phyloP scores from a whole-genome alignment of 768 basidiomycete species.

The Psilocybe cyanescens region DNA sequence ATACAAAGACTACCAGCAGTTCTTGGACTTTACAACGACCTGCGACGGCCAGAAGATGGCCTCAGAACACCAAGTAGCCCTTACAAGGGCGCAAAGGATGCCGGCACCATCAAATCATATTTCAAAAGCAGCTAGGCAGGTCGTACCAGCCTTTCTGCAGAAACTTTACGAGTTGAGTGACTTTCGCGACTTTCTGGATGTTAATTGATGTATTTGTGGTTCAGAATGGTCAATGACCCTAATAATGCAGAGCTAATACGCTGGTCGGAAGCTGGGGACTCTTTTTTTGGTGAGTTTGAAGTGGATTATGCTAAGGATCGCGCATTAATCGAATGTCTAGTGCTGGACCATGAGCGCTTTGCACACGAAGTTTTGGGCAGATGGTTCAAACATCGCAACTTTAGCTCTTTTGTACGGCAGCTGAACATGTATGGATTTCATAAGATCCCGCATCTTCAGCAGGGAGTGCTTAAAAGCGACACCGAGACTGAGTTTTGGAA shows the following conservation, averaged over 20 bases:
- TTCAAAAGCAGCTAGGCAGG: constrained; percentile 39
- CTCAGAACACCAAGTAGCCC: constrained; percentile 59
- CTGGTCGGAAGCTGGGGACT: constrained; percentile 91
- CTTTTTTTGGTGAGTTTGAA: constrained; percentile 75
- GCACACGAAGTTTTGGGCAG: constrained; percentile 86
- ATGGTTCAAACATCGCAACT: constrained; percentile 99
- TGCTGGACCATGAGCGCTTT: constrained; percentile 90
- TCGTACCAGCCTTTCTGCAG: constrained; percentile 83
- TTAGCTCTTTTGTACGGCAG: constrained; percentile 89
- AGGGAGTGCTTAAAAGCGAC: constrained; percentile 88
- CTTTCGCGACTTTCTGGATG: constrained; percentile 18
- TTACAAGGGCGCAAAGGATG: constrained; percentile 46
- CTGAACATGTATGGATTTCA: constrained; percentile 97
- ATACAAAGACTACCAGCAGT: too few species aligned
- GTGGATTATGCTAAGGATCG: not conserved
- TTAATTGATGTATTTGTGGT: constrained; percentile 11
- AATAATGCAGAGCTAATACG: constrained; percentile 83
- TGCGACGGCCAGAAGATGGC: constrained; percentile 36
- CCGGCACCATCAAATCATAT: constrained; percentile 31
- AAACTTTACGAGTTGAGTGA: constrained; percentile 86
- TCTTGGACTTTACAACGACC: not conserved
- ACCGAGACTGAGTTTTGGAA: constrained; percentile 86
- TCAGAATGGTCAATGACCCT: constrained; percentile 90
- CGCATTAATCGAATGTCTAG: constrained; percentile 42
- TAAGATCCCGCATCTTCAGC: constrained; percentile 94